Conservation (phyloP, 2,329 filamentous ascomycete genomes). For the Aspergillus jensenii region DNA sequence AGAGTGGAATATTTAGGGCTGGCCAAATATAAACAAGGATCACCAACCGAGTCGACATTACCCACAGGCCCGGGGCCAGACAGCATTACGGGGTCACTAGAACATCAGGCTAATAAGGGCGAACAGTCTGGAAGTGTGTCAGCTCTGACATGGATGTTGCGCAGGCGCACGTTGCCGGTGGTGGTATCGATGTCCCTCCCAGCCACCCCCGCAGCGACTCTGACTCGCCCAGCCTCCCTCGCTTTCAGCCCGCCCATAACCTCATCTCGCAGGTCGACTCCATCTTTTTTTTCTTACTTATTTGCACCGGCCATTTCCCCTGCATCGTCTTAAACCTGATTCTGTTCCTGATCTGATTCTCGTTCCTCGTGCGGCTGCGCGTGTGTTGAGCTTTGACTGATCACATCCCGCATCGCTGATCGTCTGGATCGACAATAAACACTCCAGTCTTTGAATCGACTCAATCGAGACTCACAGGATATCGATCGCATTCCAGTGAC, state of each 20-base stretch:
- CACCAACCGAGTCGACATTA: not conserved
- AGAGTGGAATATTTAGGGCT: constrained; percentile 3
- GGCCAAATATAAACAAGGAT: constrained; percentile 2
- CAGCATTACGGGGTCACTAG: not conserved
- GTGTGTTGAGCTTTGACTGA: not conserved
- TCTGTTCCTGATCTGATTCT: constrained; percentile 4
- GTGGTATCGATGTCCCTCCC: constrained; percentile 17
- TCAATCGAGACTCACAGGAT: not conserved
- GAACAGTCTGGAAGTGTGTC: not conserved
- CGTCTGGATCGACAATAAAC: not conserved
- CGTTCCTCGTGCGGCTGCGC: constrained; percentile 4
- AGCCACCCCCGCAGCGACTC: constrained; percentile 28
- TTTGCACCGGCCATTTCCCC: constrained; percentile 6
- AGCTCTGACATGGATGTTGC: not conserved
- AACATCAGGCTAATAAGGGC: not conserved
- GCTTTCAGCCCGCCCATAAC: constrained; percentile 5
- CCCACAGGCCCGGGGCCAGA: not conserved
- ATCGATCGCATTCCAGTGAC: not conserved
- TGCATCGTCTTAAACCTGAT: not conserved
- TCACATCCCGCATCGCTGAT: not conserved
- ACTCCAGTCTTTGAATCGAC: not conserved
- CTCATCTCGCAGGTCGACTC: not conserved
- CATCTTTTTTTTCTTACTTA: constrained; percentile 15
- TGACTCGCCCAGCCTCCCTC: constrained; percentile 36
- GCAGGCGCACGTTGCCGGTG: not conserved